Evolutionary conservation across 2,329 filamentous ascomycete genomes (phyloP), one percentile per base, ranked within the genome.

Genomic region (Grosmannia serpens): DNA sequence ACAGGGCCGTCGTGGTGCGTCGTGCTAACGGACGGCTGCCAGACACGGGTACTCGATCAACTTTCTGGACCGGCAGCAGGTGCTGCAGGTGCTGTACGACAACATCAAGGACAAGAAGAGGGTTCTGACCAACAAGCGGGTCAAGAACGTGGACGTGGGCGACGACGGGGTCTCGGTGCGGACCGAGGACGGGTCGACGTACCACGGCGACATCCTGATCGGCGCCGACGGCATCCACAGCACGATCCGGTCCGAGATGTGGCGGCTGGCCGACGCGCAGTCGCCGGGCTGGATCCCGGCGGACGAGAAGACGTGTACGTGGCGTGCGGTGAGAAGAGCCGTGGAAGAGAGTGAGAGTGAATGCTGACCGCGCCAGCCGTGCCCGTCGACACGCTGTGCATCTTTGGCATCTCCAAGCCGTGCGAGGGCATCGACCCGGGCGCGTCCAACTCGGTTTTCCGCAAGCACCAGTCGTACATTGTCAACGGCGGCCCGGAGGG

Each of bases 211-310:
- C 20, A 62, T 75, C 0, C 59, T 75, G 0, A 62, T 75, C 0
- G 72, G 73, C 0, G 68, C 70, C 0, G 74, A 76, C 55, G 74
- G 74, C 1, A 66, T 75, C 10, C 68, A 73, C 59, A 76, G 74
- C 62, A 62, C 38, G 2, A 55, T 62, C 8, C 55, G 62, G 6
- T 22, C 38, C 11, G 60, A 60, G 50, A 62, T 63, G 59, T 59
- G 60, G 59, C 56, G 59, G 9, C 46, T 60, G 13, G 60, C 62
- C 4, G 44, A 53, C 13, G 47, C 38, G 15, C 47, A 52, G 49
- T 26, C 29, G 15, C 61, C 60, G 6, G 61, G 61, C 3, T 62
- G 57, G 47, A 60, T 62, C 7, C 60, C 61, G 3, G 26, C 47
- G 1, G 55, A 55, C 24, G 61, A 62, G 47, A n/a, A 41, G n/a